Conservation (phyloP, 495 filamentous ascomycete species). For the Margaritispora aquatica region DNA sequence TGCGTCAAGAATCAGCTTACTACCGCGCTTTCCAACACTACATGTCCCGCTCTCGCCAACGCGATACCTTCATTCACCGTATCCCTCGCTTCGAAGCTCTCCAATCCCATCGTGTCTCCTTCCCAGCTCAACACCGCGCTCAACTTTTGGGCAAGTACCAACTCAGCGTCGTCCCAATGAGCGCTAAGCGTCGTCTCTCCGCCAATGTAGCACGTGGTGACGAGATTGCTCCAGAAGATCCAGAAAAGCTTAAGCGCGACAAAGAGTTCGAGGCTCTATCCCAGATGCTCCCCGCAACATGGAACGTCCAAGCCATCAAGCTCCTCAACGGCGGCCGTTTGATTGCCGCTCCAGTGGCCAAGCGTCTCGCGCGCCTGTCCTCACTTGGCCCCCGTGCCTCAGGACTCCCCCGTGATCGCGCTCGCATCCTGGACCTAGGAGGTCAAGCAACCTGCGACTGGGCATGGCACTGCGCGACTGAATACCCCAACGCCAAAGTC, state of each 20-base stretch:
- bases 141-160: constrained; percentile 76
- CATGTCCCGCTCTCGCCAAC: constrained; percentile 46
- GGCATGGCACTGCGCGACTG: constrained; percentile 87
- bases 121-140: constrained; percentile 57
- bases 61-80: constrained; percentile 78
- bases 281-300: constrained; percentile 68
- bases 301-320: constrained; percentile 74
- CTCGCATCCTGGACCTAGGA: constrained; percentile 80
- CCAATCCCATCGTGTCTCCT: constrained; percentile 68
- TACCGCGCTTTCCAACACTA: constrained; percentile 81
- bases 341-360: constrained; percentile 67
- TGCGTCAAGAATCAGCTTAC: constrained; percentile 72
- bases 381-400: constrained; percentile 35
- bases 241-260: constrained; percentile 59
- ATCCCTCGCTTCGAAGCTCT: constrained; percentile 83
- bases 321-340: constrained; percentile 75
- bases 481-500: constrained; percentile 76
- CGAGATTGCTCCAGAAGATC: constrained; percentile 44
- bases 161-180: constrained; percentile 47
- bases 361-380: constrained; percentile 46
- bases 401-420: constrained; percentile 40
- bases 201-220: constrained; percentile 52
- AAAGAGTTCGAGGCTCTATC: constrained; percentile 72
- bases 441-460: constrained; percentile 84
- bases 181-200: constrained; percentile 51